Evolutionary conservation across 2,329 filamentous ascomycete genomes (phyloP).

Genomic region (Achaetomium macrosporum): DNA sequence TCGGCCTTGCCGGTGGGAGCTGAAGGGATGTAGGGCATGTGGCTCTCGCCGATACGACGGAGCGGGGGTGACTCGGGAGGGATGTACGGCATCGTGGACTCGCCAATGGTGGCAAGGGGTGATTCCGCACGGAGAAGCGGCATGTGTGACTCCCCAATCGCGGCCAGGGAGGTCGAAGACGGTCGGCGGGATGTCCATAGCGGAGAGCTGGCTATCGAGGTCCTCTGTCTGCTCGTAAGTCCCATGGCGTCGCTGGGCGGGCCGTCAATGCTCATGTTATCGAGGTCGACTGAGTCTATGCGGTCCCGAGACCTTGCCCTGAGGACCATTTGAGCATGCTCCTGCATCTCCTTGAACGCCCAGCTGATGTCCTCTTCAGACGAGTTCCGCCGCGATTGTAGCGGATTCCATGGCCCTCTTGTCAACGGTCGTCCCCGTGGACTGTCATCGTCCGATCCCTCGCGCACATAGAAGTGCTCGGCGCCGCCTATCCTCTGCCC

Average conservation of each 20-base stretch:
- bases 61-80: slow-evolving; percentile 23
- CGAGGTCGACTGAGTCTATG: slow-evolving; percentile 32
- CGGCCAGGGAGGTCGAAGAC: slow-evolving; percentile 21
- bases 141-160: slow-evolving; percentile 31
- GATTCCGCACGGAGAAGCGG: slow-evolving; percentile 29
- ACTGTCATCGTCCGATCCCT: slow-evolving; percentile 55
- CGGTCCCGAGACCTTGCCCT: slow-evolving; percentile 34
- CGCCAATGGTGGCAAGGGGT: slow-evolving; percentile 27
- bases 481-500: slow-evolving; percentile 63
- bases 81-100: slow-evolving; percentile 26
- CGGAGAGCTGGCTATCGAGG: slow-evolving; percentile 31
- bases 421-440: slow-evolving; percentile 32
- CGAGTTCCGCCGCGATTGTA: slow-evolving; percentile 48
- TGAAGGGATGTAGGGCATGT: slow-evolving; percentile 31
- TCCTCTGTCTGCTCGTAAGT: slow-evolving; percentile 28
- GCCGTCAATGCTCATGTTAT: slow-evolving; percentile 33
- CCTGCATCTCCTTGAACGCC: slow-evolving; percentile 76
- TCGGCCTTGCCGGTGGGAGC: slow-evolving; percentile 25
- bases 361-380: slow-evolving; percentile 59
- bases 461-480: slow-evolving; percentile 63
- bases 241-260: slow-evolving; percentile 33
- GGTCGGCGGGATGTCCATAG: slow-evolving; percentile 22
- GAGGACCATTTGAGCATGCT: slow-evolving; percentile 53
- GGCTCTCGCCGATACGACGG: slow-evolving; percentile 28
- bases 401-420: slow-evolving; percentile 24